Base-by-base conservation (phyloP, 2,329 filamentous ascomycete species). In the Fusarium poae region DNA sequence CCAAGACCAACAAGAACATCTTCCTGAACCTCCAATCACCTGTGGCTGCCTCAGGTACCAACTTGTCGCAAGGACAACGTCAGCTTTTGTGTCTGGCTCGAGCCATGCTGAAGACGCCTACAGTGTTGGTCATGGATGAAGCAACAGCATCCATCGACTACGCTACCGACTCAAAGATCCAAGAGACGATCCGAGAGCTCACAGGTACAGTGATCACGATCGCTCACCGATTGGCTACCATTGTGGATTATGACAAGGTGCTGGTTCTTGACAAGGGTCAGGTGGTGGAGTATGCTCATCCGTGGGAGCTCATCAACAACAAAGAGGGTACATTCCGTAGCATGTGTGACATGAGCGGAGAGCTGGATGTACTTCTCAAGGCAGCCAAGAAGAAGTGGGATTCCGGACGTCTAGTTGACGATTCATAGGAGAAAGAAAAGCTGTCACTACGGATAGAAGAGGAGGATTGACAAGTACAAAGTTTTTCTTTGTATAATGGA, bases 81-180 rank as follows among this genome's bases (percentile, higher is more conserved):
- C 96, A 99, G 79, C 90, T 99, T 12, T 84, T 99, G 57, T 99
- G 96, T 77, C 88, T 99, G 12, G 96, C 95, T 0, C 91, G 96
- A 57, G 96, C 96, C 0, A 88, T 99, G 71, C 90, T 99, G 67
- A 97, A 97, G 81, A 88, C 89, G 34, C 94, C 96, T 0, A 94
- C 92, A 69, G 94, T 99, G 3, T 84, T 99, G n/a, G 91, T 99
- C 76, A 98, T 99, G 96, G 96, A 99, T 79, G 96, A 99, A 83
- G 96, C 96, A 1, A 99, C 96, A 1, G 96, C 96, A 0, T 97
- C 93, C 0, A 98, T 99, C 75, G 96, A 99, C 81, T 98, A 98
- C 80, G 91, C 90, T 7, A 99, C 96, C 3, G 96, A 99, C 75
- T 86, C 91, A 50, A 97, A 97, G 82, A 98, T 99, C 72, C 96